Percentiles rank a stretch among this genome's conserved stretches.
These are phyloP conservation scores for Pseudogymnoascus pannorum DNA, from an alignment of 2,329 filamentous ascomycete genomes.

Conservation along the genomic window DNA sequence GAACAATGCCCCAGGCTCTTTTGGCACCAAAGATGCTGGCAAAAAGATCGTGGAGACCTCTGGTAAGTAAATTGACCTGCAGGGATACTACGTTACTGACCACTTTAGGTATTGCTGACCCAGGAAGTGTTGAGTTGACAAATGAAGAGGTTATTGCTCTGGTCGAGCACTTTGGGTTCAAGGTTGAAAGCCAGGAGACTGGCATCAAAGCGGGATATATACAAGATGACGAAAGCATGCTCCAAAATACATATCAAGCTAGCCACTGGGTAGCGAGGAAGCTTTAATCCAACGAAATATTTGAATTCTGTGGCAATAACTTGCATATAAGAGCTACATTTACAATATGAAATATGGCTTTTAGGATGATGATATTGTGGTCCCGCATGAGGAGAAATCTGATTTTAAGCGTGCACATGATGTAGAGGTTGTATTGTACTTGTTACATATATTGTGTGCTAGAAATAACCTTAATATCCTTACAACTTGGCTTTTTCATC, in stretches of 20 bases:
- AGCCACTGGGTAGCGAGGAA: conserved; percentile 85
- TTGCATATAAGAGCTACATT: conserved; percentile 11
- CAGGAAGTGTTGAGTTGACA: conserved; percentile 82
- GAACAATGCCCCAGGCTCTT: conserved; percentile 55
- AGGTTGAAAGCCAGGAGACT: conserved; percentile 55
- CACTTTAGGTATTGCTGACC: conserved; percentile 67
- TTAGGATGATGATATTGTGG: background rate
- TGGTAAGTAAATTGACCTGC: background rate
- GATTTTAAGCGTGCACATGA: background rate
- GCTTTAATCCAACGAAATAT: conserved; percentile 24
- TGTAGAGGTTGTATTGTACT: background rate
- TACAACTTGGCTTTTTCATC: conserved; percentile 36
- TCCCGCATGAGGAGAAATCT: background rate
- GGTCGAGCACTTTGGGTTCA: conserved; percentile 69
- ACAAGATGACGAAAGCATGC: conserved; percentile 75
- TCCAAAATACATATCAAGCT: conserved; percentile 73
- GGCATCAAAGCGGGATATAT: conserved; percentile 75
- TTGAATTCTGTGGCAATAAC: background rate
- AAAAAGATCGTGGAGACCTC: background rate
- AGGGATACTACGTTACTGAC: conserved; percentile 2
- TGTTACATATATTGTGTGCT: background rate
- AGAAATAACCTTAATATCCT: background rate
- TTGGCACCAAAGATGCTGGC: conserved; percentile 30
- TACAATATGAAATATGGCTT: background rate
- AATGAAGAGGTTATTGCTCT: conserved; percentile 80